These are phyloP conservation scores for Calonectria hawksworthii DNA, from an alignment of 2,329 filamentous ascomycete species.

Conservation along the genomic window DNA sequence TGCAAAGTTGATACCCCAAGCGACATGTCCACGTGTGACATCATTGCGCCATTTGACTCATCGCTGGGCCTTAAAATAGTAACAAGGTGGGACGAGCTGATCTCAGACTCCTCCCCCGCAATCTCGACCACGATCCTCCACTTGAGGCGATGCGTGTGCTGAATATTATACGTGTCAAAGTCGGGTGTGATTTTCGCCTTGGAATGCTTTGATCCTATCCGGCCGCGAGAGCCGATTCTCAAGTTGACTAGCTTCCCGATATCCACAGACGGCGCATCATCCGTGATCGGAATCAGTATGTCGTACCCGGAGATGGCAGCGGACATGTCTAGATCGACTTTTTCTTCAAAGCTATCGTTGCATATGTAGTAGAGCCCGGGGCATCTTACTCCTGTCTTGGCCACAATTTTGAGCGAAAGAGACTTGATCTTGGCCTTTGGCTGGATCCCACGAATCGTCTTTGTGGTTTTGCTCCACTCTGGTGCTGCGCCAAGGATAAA, in stretches of 20 bases:
- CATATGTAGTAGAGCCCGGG: neutral
- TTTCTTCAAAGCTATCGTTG: neutral
- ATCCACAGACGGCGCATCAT: neutral
- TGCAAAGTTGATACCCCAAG: neutral
- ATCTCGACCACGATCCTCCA: slow-evolving; percentile 31
- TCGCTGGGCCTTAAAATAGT: slow-evolving; percentile 17
- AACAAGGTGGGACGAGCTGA: neutral
- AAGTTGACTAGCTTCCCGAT: slow-evolving; percentile 27
- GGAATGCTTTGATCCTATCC: neutral
- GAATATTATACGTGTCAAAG: slow-evolving; percentile 47
- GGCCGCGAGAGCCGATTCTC: neutral
- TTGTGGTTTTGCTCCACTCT: slow-evolving; percentile 27
- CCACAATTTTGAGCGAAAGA: slow-evolving; percentile 20
- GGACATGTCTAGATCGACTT: slow-evolving; percentile 7
- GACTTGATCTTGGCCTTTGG: slow-evolving; percentile 34
- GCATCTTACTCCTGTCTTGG: slow-evolving; percentile 22
- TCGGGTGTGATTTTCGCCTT: slow-evolving; percentile 25
- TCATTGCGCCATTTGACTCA: neutral
- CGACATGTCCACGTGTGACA: neutral
- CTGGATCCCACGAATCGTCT: slow-evolving; percentile 17
- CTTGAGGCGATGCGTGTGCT: slow-evolving; percentile 36
- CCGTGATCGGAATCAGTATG: slow-evolving; percentile 17
- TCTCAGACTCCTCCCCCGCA: neutral
- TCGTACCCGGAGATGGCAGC: rapidly evolving
- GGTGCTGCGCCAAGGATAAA: slow-evolving; percentile 38